Evolutionary conservation across 257 asterid genomes (phyloP).

Genomic region (Pogostemon cablin): DNA sequence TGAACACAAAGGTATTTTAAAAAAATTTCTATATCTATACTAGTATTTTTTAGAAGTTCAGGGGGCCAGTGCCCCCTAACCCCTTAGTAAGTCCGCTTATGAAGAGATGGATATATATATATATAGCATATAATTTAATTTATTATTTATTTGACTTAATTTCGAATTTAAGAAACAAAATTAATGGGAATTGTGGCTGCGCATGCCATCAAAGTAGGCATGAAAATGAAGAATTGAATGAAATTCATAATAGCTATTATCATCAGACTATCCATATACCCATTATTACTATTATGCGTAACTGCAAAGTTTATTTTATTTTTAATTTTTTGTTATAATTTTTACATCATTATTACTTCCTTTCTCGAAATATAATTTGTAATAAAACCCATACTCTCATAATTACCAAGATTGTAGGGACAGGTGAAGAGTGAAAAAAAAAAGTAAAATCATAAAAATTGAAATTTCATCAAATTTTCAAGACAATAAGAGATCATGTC

Average conservation of each 20-base stretch:
- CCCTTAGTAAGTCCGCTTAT: too few species aligned
- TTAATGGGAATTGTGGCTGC: neutral
- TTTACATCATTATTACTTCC: slow-evolving; percentile 34
- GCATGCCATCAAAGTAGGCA: slow-evolving; percentile 29
- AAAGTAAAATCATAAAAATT: neutral
- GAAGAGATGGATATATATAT: neutral
- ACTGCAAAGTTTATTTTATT: slow-evolving; percentile 33
- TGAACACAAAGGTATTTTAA: too few species aligned
- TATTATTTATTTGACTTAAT: too few species aligned
- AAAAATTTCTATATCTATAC: too few species aligned
- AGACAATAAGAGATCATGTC: too few species aligned
- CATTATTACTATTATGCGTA: slow-evolving; percentile 40
- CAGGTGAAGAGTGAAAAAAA: neutral
- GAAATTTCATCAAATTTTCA: neutral
- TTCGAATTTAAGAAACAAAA: neutral
- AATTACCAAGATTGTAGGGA: slow-evolving; percentile 8
- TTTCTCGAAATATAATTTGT: slow-evolving; percentile 6
- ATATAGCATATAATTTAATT: neutral
- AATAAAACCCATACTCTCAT: neutral
- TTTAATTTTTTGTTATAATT: neutral
- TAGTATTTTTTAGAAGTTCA: too few species aligned
- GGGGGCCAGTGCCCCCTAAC: too few species aligned
- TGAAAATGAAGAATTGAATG: slow-evolving; percentile 22
- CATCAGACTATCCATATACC: slow-evolving; percentile 18
- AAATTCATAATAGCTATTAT: slow-evolving; percentile 26